Percentiles rank a stretch among this genome's conserved stretches.
Evolutionary conservation across 495 filamentous ascomycete genomes (phyloP).

Genomic region (Neurospora sp.): DNA sequence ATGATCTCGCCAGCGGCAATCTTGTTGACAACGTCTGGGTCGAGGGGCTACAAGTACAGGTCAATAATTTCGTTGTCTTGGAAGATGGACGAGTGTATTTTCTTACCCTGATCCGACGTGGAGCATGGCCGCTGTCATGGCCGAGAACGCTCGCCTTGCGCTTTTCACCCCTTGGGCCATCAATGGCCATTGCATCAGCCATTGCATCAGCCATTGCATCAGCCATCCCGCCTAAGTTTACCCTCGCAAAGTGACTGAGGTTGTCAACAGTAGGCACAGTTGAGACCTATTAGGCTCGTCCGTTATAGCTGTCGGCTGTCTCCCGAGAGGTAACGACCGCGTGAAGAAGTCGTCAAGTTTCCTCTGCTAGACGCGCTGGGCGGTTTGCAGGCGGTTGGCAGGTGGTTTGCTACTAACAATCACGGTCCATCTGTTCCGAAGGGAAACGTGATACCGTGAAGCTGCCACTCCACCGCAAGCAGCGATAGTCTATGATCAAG

Average conservation of each 20-base stretch:
- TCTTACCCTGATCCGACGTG: slow-evolving; percentile 56
- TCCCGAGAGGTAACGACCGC: background rate
- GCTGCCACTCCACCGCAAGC: no score
- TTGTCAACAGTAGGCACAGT: background rate
- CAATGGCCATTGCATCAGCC: slow-evolving; percentile 24
- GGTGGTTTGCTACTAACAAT: background rate
- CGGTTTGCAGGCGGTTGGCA: background rate
- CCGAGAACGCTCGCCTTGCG: slow-evolving; percentile 44
- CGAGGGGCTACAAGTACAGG: slow-evolving; percentile 52
- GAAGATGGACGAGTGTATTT: background rate
- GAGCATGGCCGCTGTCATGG: slow-evolving; percentile 25
- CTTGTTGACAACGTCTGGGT: slow-evolving; percentile 96
- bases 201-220: slow-evolving; percentile 27
- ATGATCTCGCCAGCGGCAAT: slow-evolving; percentile 99
- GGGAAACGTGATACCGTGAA: background rate
- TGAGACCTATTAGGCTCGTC: background rate
- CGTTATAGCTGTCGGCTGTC: background rate
- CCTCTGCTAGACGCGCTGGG: background rate
- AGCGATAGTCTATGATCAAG: background rate
- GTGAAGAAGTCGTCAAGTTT: background rate
- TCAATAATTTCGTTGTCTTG: background rate
- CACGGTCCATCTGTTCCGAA: background rate
- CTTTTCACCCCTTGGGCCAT: slow-evolving; percentile 48
- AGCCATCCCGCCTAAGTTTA: slow-evolving; percentile 9
- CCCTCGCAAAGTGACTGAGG: background rate